phyloP scores from a whole-genome alignment of 2,329 filamentous ascomycete genomes.

The Arthrobotrys megalospora region DNA sequence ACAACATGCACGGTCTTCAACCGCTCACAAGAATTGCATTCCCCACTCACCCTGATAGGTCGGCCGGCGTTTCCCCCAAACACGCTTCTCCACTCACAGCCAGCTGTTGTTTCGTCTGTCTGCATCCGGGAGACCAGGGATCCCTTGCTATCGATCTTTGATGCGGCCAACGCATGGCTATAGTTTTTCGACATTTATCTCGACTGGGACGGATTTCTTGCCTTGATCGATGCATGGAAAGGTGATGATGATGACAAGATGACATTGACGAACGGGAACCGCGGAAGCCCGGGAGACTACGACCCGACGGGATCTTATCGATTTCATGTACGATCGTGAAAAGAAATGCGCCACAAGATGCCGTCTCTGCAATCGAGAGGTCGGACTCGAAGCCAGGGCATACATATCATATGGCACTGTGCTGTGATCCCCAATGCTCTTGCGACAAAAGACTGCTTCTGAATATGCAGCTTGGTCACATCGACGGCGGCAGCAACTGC shows the following conservation, averaged over 20 bases:
- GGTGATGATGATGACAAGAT: conserved; percentile 25
- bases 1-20: conserved; percentile 10
- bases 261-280: background rate
- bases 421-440: conserved; percentile 4
- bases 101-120: conserved; percentile 51
- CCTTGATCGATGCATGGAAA: conserved; percentile 18
- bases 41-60: conserved; percentile 30
- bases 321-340: conserved; percentile 22
- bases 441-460: conserved; percentile 6
- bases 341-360: background rate
- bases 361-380: conserved; percentile 13
- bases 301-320: conserved; percentile 22
- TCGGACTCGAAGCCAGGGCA: conserved; percentile 11
- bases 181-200: conserved; percentile 50
- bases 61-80: conserved; percentile 2
- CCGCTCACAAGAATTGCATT: background rate
- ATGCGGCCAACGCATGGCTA: conserved; percentile 49
- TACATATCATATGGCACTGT: background rate
- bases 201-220: conserved; percentile 38
- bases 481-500: conserved; percentile 35
- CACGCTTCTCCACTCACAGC: conserved; percentile 37
- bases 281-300: conserved; percentile 43
- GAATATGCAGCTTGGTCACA: conserved; percentile 46
- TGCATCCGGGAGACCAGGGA: conserved; percentile 40
- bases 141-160: conserved; percentile 41